These are phyloP conservation scores for Fusarium equiseti DNA, from an alignment of 2,329 filamentous ascomycete genomes.

Conservation along the genomic window DNA sequence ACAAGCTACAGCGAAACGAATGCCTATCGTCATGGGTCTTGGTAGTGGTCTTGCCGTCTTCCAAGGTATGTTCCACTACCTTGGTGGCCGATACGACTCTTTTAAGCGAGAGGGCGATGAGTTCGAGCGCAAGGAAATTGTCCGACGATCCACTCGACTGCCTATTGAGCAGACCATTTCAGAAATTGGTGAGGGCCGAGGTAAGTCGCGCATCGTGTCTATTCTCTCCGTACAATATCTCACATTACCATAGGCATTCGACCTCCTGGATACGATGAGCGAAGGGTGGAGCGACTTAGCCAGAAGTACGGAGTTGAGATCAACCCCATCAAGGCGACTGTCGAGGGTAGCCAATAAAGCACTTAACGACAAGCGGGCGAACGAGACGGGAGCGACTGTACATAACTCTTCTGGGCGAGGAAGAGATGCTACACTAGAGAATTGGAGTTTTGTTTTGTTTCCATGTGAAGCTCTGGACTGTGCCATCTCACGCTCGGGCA, in stretches of 20 bases:
- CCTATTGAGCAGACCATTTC: conserved; percentile 83
- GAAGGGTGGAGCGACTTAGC: conserved; percentile 83
- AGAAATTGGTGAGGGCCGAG: conserved; percentile 87
- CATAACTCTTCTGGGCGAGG: conserved; percentile 54
- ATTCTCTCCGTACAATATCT: conserved; percentile 23
- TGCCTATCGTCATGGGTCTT: conserved; percentile 78
- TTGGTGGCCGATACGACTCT: conserved; percentile 69
- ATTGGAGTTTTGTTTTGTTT: conserved; percentile 55
- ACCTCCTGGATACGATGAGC: conserved; percentile 85
- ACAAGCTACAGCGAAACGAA: conserved; percentile 58
- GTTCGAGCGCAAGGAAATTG: conserved; percentile 78
- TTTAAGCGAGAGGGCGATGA: conserved; percentile 72
- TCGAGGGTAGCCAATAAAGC: conserved; percentile 58
- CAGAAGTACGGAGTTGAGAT: conserved; percentile 91
- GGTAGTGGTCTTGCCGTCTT: conserved; percentile 67
- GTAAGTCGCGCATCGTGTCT: conserved; percentile 60
- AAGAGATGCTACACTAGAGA: conserved; percentile 56
- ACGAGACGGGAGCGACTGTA: conserved; percentile 50
- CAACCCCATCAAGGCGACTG: conserved; percentile 69
- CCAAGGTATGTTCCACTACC: conserved; percentile 75
- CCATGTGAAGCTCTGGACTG: conserved; percentile 45
- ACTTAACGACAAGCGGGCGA: conserved; percentile 39
- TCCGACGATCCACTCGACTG: conserved; percentile 79
- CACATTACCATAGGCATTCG: conserved; percentile 72
- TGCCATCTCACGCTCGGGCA: conserved; percentile 38